Evolutionary conservation across 176 grass and related monocot genomes (phyloP).

Genomic region (Elymus sibiricus): DNA sequence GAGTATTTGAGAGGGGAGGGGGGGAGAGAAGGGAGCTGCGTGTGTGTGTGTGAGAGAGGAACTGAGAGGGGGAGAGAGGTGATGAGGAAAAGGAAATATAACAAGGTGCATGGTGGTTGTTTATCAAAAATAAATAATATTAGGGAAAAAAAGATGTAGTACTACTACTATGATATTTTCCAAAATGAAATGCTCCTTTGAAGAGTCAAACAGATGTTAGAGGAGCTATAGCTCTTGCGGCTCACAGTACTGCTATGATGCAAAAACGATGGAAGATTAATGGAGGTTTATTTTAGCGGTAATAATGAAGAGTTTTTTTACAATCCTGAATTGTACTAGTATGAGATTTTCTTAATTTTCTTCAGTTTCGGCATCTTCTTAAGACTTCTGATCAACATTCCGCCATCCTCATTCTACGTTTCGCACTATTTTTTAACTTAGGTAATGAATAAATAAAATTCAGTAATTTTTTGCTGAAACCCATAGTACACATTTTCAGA

Average conservation of each 20-base stretch:
- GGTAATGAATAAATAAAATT: neutral
- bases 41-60: slow-evolving; percentile 13
- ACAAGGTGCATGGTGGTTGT: slow-evolving; percentile 11
- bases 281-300: no score
- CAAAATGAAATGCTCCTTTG: neutral
- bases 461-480: neutral
- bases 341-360: no score
- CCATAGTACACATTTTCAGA: neutral
- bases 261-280: neutral
- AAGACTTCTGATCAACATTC: no score
- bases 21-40: neutral
- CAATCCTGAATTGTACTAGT: no score
- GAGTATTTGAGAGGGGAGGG: slow-evolving; percentile 36
- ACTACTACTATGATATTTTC: neutral
- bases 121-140: slow-evolving; percentile 13
- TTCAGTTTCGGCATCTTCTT: no score
- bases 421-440: neutral
- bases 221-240: neutral
- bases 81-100: slow-evolving; percentile 43
- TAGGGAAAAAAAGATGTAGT: neutral
- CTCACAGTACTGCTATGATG: no score
- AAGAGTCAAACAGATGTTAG: neutral
- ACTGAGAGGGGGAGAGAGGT: neutral
- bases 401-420: neutral
- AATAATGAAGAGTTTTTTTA: no score